Percentiles rank a stretch among this genome's conserved stretches.
Conservation (phyloP, 2,329 filamentous ascomycete species). For the Pseudopyrenochaeta lycopersici region DNA sequence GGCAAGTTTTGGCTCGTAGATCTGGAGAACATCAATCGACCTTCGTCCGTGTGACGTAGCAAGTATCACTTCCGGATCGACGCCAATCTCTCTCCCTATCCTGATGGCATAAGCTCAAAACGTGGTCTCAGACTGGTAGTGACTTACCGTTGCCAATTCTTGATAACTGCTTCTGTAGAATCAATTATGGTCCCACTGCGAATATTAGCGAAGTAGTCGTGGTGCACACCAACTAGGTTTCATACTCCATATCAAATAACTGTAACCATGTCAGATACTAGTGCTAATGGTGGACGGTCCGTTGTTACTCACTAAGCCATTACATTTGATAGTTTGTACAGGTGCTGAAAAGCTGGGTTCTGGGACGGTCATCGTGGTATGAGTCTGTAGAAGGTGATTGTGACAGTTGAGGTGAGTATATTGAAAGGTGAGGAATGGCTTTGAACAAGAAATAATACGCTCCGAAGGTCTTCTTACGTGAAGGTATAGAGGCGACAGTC, state of each 20-base stretch:
- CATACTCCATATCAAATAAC: slow-evolving; percentile 49
- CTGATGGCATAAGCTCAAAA: slow-evolving; percentile 52
- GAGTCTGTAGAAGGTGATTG: too few species aligned
- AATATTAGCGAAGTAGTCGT: slow-evolving; percentile 10
- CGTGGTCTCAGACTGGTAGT: background rate
- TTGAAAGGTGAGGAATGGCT: background rate
- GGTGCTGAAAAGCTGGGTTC: slow-evolving; percentile 53
- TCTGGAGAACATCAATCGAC: slow-evolving; percentile 83
- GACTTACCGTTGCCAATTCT: slow-evolving; percentile 76
- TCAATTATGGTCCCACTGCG: slow-evolving; percentile 80
- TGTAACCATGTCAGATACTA: slow-evolving; percentile 21
- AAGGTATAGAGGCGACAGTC: background rate
- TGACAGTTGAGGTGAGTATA: too few species aligned
- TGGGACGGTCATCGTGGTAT: slow-evolving; percentile 39
- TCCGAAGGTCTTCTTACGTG: background rate
- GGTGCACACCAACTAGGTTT: background rate
- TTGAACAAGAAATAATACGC: background rate
- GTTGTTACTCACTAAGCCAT: slow-evolving; percentile 51
- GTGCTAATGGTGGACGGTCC: background rate
- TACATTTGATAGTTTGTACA: slow-evolving; percentile 50
- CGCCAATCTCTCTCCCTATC: slow-evolving; percentile 83
- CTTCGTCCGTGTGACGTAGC: slow-evolving; percentile 90
- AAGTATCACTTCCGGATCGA: slow-evolving; percentile 84
- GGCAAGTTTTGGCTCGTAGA: slow-evolving; percentile 83
- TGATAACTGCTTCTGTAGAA: slow-evolving; percentile 77